These are phyloP conservation scores for Psilocybe tampanensis DNA, from an alignment of 768 basidiomycete species.

Conservation along the genomic window DNA sequence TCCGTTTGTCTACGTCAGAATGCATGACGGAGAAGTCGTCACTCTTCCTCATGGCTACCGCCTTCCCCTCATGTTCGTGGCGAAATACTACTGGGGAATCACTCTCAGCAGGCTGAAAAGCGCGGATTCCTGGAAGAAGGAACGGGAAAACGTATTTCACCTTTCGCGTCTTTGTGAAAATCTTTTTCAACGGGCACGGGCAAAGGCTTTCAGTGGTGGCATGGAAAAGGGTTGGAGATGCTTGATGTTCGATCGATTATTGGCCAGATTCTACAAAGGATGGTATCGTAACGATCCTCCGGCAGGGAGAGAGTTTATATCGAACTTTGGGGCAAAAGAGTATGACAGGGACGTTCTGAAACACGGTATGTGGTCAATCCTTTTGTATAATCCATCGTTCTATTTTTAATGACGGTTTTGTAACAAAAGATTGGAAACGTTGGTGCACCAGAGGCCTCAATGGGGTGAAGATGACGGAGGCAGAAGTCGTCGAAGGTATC, in stretches of 20 bases:
- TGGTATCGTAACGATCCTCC: slow-evolving; percentile 40
- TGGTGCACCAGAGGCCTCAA: slow-evolving; percentile 40
- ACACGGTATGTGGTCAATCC: slow-evolving; percentile 28
- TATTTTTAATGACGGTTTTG: not conserved
- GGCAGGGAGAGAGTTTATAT: slow-evolving; percentile 34
- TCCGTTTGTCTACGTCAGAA: slow-evolving; percentile 18
- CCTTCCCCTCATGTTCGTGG: slow-evolving; percentile 45
- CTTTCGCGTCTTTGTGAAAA: slow-evolving; percentile 37
- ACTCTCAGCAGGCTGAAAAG: slow-evolving; percentile 28
- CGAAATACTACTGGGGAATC: slow-evolving; percentile 44
- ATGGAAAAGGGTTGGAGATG: slow-evolving; percentile 43
- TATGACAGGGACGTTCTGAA: slow-evolving; percentile 39
- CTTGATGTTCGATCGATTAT: slow-evolving; percentile 42
- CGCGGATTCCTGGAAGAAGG: slow-evolving; percentile 32
- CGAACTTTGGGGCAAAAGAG: slow-evolving; percentile 39
- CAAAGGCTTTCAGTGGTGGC: slow-evolving; percentile 21
- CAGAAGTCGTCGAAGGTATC: slow-evolving; percentile 35
- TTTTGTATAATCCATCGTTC: not conserved
- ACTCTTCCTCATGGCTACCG: slow-evolving; percentile 41
- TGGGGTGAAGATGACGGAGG: slow-evolving; percentile 37
- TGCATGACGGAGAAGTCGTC: slow-evolving; percentile 20
- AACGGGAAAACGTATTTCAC: slow-evolving; percentile 42
- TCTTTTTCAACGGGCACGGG: slow-evolving; percentile 35
- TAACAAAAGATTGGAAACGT: slow-evolving; percentile 35
- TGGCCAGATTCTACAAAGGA: slow-evolving; percentile 42